A percentile compares a stretch with the other conserved stretches of the same genome.
These are phyloP conservation scores for Mimosa bimucronata DNA, from an alignment of 306 rosid genomes.

Conservation along the genomic window DNA sequence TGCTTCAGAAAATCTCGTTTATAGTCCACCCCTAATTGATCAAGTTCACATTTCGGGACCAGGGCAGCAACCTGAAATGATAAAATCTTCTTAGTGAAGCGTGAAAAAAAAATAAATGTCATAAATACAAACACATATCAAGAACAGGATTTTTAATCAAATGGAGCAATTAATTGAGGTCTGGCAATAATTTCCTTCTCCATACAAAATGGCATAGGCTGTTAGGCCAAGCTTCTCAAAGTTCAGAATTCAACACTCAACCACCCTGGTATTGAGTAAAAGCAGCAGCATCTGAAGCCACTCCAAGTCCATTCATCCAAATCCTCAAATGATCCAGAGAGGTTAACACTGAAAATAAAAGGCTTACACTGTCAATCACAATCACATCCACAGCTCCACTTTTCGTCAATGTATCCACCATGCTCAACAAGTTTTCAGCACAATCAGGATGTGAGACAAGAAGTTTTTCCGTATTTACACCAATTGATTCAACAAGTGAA, in stretches of 20 bases:
- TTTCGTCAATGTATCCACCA: conserved; percentile 74
- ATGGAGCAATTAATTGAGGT: not conserved
- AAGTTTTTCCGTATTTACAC: conserved; percentile 72
- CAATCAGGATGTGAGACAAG: conserved; percentile 73
- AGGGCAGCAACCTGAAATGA: conserved; percentile 88
- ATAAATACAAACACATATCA: not conserved
- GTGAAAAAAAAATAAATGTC: not conserved
- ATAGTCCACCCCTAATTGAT: conserved; percentile 49
- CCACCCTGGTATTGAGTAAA: conserved; percentile 9
- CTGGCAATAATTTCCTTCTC: not conserved
- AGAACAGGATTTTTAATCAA: conserved; percentile 19
- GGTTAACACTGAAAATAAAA: not conserved
- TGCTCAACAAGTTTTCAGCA: conserved; percentile 80
- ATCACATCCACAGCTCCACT: conserved; percentile 85
- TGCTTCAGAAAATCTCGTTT: conserved; percentile 53
- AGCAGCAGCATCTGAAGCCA: not conserved
- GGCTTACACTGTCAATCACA: conserved; percentile 93
- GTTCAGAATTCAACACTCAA: conserved; percentile 13
- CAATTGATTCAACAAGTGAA: conserved; percentile 82
- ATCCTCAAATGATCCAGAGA: conserved; percentile 11
- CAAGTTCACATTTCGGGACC: conserved; percentile 77
- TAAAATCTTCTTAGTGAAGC: conserved; percentile 27
- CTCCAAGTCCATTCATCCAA: conserved; percentile 14
- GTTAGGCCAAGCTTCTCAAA: not conserved
- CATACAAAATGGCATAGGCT: conserved; percentile 1